Evolutionary conservation across 176 grass and related monocot species (phyloP), one percentile per base, ranked within the genome.

Genomic region (Saccharum officinarum): DNA sequence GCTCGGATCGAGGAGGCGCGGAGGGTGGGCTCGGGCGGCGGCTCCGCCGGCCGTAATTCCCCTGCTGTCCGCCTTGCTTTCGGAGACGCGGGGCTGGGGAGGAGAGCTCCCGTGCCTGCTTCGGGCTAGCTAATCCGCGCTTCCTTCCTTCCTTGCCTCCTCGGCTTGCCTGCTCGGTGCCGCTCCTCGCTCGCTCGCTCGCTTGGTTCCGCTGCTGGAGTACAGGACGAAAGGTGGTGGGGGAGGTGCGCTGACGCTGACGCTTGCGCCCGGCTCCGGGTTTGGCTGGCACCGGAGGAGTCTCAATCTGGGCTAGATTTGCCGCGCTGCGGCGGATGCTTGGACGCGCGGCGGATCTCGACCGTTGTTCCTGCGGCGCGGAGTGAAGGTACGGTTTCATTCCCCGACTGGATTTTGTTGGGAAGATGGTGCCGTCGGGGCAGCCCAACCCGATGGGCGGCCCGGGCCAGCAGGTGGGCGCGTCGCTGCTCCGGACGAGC

Each of bases 381-480:
- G 50, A 75, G 82, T 75, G 45, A 20, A 80, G 46, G n/a, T 50
- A 3, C 50, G n/a, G 69, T 80, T 40, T 8, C 70, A 37, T 28
- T 28, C 13, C 4, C 14, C 45, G 45, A 4, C 45, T 37, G 76
- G 84, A 62, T 47, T 79, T 54, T 6, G 22, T 54, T 10, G n/a
- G 38, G 79, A 86, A 71, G 73, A 88, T 97, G 94, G 41, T 97
- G 76, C 92, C 92, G 17, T 94, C 94, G 33, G 88, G 91, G 73
- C 91, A 91, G 71, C 88, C 84, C 8, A 93, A 91, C 82, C 80
- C 92, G 42, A 89, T 93, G 71, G 90, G 89, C 3, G 47, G 89
- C 2, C 82, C 89, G 1, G 55, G 88, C 22, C 89, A 88, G 26
- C 91, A 90, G 71, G 83, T 92, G 31, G 84, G 83, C 71, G 78